Percentiles rank a stretch among this genome's conserved stretches.
phyloP scores from a whole-genome alignment of 75 land plant species.

The Picea sitchensis region DNA sequence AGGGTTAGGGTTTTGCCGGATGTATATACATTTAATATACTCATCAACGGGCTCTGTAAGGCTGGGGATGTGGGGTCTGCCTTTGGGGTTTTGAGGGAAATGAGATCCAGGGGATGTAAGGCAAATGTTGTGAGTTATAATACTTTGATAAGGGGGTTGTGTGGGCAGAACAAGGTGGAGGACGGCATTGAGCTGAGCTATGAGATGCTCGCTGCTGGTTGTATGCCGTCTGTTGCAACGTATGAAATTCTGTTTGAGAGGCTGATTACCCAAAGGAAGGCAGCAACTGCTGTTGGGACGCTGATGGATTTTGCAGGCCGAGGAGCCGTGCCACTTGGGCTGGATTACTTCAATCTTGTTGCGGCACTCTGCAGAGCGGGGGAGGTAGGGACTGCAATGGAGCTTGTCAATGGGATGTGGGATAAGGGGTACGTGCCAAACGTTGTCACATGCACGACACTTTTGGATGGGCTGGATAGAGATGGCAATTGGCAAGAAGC shows the following conservation, averaged over 20 bases:
- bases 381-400: constrained; percentile 33
- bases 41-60: constrained; percentile 49
- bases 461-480: constrained; percentile 44
- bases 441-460: constrained; percentile 39
- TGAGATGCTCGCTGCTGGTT: constrained; percentile 67
- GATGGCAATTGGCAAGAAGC: constrained; percentile 27
- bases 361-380: constrained; percentile 38
- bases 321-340: constrained; percentile 45
- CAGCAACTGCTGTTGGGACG: constrained; percentile 40
- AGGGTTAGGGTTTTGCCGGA: constrained; percentile 53
- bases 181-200: constrained; percentile 53
- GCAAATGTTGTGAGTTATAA: constrained; percentile 62
- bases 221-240: constrained; percentile 43
- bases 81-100: constrained; percentile 44
- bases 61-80: constrained; percentile 32
- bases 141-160: constrained; percentile 53
- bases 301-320: constrained; percentile 40
- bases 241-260: constrained; percentile 60
- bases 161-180: constrained; percentile 45
- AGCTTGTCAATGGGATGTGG: constrained; percentile 43
- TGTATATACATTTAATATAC: constrained; percentile 53
- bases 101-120: constrained; percentile 36
- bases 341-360: constrained; percentile 51
- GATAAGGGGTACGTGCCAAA: constrained; percentile 27
- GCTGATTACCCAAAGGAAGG: constrained; percentile 30